Evolutionary conservation across 192 early-diverging fungal species (phyloP).

Genomic region (Coemansia sp.): DNA sequence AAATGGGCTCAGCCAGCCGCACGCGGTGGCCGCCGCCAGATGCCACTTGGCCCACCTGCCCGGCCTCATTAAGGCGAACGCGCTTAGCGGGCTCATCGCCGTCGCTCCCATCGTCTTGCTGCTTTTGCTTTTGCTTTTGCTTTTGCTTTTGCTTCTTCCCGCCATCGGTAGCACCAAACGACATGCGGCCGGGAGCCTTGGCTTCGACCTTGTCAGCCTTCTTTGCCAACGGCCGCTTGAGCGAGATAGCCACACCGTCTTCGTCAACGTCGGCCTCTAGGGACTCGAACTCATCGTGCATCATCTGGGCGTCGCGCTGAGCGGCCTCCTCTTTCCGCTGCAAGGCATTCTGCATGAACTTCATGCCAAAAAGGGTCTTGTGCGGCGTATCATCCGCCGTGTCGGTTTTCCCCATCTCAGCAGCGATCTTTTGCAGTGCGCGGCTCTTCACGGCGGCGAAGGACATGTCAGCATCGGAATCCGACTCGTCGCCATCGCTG

Average conservation of each 20-base stretch:
- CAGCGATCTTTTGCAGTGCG: constrained; percentile 11
- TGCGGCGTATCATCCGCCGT: constrained; percentile 51
- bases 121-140: background rate
- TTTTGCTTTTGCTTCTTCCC: constrained; percentile 10
- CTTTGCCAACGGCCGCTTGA: constrained; percentile 8
- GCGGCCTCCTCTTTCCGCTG: constrained; percentile 58
- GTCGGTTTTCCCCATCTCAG: constrained; percentile 23
- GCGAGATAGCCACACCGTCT: constrained; percentile 14
- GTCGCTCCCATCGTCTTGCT: constrained; percentile 20
- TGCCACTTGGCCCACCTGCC: constrained; percentile 48
- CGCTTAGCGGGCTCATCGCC: constrained; percentile 26
- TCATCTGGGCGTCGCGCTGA: constrained; percentile 36
- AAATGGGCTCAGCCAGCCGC: constrained; percentile 57
- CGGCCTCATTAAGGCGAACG: constrained; percentile 57
- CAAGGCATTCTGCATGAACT: constrained; percentile 92
- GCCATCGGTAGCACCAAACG: constrained; percentile 33
- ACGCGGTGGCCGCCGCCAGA: constrained; percentile 56
- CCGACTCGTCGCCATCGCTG: constrained; percentile 32
- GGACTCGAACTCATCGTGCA: constrained; percentile 38
- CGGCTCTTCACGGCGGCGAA: constrained; percentile 14
- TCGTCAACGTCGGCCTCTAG: constrained; percentile 39
- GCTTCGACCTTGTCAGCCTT: background rate
- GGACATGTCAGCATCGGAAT: constrained; percentile 23
- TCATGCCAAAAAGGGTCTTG: constrained; percentile 92
- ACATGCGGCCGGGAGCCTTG: constrained; percentile 37